Evolutionary conservation across 2,329 filamentous ascomycete genomes (phyloP).

Genomic region (Talaromyces funiculosus): DNA sequence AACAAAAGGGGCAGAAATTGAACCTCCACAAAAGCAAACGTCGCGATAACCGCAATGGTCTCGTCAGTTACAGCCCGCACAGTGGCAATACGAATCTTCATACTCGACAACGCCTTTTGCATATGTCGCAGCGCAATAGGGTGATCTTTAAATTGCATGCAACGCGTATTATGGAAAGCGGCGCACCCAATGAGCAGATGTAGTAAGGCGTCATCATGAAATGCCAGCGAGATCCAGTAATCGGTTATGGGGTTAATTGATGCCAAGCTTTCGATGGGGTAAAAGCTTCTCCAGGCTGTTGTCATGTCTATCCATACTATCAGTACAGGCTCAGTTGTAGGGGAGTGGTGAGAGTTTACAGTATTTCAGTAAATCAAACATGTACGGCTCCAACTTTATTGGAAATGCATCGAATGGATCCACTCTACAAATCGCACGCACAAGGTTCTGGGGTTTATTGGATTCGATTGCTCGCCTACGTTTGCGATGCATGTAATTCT

Average conservation of each 20-base stretch:
- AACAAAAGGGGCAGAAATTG: not conserved
- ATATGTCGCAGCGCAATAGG: not conserved
- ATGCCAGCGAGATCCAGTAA: conserved; percentile 9
- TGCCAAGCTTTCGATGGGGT: conserved; percentile 6
- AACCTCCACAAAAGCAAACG: conserved; percentile 8
- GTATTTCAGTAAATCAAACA: conserved; percentile 11
- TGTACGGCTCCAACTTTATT: conserved; percentile 8
- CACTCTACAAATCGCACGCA: not conserved
- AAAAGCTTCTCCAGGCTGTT: conserved; percentile 7
- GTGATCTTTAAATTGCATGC: not conserved
- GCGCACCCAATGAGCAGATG: conserved; percentile 10
- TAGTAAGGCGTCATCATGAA: conserved; percentile 7
- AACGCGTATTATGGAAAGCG: not conserved
- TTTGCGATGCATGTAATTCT: not conserved
- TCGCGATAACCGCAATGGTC: conserved; percentile 7
- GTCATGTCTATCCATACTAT: conserved; percentile 1
- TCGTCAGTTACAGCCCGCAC: not conserved
- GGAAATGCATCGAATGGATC: conserved; percentile 13
- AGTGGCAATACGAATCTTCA: conserved; percentile 3
- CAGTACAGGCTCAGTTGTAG: not conserved
- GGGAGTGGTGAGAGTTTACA: not conserved
- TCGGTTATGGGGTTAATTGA: conserved; percentile 8
- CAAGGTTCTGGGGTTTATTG: not conserved
- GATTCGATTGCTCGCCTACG: not conserved
- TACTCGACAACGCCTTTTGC: not conserved